Conservation (phyloP, 148 eudicot species). For the Diospyros kaki region DNA sequence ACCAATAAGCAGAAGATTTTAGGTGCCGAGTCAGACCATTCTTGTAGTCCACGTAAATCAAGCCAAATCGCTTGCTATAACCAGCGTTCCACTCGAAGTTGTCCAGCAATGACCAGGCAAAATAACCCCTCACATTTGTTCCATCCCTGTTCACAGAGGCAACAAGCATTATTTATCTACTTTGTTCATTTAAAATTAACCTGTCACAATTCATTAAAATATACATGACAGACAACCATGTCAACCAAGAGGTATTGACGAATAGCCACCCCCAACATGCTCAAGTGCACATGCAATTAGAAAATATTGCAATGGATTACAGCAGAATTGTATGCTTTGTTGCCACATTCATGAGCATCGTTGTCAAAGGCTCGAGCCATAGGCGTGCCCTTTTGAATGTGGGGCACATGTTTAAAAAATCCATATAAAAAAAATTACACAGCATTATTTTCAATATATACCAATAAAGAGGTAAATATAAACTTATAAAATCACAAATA, state of each 20-base stretch:
- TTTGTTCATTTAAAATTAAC: background rate
- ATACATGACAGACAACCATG: background rate
- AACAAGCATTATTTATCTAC: background rate
- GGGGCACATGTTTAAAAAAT: too few species aligned
- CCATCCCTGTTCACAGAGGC: slow-evolving; percentile 56
- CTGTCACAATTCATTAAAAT: background rate
- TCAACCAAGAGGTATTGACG: background rate
- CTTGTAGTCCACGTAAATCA: slow-evolving; percentile 73
- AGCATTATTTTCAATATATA: too few species aligned
- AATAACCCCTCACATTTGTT: slow-evolving; percentile 68
- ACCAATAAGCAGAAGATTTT: slow-evolving; percentile 88
- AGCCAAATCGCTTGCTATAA: slow-evolving; percentile 73
- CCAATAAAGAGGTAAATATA: too few species aligned
- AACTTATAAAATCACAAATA: too few species aligned
- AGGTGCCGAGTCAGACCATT: slow-evolving; percentile 70
- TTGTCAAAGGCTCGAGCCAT: too few species aligned
- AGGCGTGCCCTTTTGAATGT: too few species aligned
- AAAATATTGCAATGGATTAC: too few species aligned
- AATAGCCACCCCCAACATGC: background rate
- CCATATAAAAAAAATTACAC: too few species aligned
- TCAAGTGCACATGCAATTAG: background rate
- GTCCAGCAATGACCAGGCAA: too few species aligned
- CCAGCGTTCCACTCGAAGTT: slow-evolving; percentile 23
- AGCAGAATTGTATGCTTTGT: too few species aligned
- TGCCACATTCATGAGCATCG: too few species aligned